Evolutionary conservation across 2,329 filamentous ascomycete genomes (phyloP).

Genomic region (Dothistroma pini): DNA sequence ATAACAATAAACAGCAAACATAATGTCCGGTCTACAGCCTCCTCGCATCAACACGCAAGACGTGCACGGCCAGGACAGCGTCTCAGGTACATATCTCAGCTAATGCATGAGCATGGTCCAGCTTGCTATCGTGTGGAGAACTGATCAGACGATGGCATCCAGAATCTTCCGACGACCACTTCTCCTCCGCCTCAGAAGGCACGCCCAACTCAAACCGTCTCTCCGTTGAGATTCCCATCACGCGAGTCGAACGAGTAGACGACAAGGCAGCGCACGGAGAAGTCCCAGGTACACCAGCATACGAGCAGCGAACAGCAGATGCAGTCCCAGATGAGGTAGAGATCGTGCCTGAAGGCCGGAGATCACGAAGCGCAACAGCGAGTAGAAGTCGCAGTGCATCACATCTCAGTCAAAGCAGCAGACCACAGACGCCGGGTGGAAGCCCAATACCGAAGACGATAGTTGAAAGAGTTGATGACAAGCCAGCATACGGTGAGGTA

Average conservation of each 20-base stretch:
- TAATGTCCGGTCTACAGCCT: constrained; percentile 30
- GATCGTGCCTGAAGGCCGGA: constrained; percentile 48
- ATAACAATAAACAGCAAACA: neutral
- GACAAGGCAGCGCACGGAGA: constrained; percentile 57
- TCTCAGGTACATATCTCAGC: constrained; percentile 16
- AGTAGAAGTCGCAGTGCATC: constrained; percentile 31
- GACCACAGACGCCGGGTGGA: constrained; percentile 50
- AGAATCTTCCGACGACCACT: constrained; percentile 52
- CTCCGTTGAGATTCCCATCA: constrained; percentile 52
- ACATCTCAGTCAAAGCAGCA: constrained; percentile 41
- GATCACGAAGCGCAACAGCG: constrained; percentile 39
- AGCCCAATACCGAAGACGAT: constrained; percentile 56
- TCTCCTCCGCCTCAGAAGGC: constrained; percentile 63
- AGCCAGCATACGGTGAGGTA: constrained; percentile 58
- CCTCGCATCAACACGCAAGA: constrained; percentile 32
- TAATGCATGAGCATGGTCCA: constrained; percentile 17
- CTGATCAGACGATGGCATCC: neutral
- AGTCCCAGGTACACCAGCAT: constrained; percentile 59
- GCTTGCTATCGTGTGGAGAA: constrained; percentile 17
- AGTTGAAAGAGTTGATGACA: constrained; percentile 58
- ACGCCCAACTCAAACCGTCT: constrained; percentile 33
- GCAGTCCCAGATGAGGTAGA: constrained; percentile 63
- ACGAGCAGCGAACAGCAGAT: constrained; percentile 55
- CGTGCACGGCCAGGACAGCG: constrained; percentile 20
- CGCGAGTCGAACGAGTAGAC: constrained; percentile 62